Percentiles rank a stretch among this genome's conserved stretches.
Evolutionary conservation across 140 eudicot species (phyloP).

Genomic region (Flaveria floridana): DNA sequence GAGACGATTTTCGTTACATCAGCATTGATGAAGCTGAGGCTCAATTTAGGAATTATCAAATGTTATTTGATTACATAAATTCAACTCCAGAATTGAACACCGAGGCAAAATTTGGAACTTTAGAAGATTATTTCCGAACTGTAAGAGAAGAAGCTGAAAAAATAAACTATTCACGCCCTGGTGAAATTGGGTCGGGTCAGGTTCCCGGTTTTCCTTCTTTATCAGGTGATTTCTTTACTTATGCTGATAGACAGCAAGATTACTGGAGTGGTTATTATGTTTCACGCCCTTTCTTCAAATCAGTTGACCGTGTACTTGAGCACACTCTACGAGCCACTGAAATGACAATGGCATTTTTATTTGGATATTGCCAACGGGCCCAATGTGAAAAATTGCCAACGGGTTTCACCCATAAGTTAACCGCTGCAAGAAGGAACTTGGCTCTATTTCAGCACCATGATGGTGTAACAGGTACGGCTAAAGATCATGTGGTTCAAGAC

Average conservation of each 20-base stretch:
- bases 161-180: conserved; percentile 69
- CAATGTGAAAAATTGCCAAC: conserved; percentile 87
- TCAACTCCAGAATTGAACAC: conserved; percentile 71
- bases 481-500: conserved; percentile 92
- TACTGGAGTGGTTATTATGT: conserved; percentile 98
- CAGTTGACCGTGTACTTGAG: conserved; percentile 95
- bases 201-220: conserved; percentile 84
- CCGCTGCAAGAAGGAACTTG: conserved; percentile 84
- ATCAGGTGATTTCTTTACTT: conserved; percentile 91
- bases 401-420: conserved; percentile 69
- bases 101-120: conserved; percentile 84
- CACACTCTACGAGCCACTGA: conserved; percentile 88
- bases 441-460: conserved; percentile 99
- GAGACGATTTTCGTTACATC: conserved; percentile 91
- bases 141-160: conserved; percentile 71
- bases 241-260: conserved; percentile 90
- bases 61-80: conserved; percentile 84
- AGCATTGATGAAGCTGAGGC: conserved; percentile 97
- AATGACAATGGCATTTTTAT: conserved; percentile 68
- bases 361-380: conserved; percentile 80
- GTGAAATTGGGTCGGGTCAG: conserved; percentile 83
- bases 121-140: conserved; percentile 85
- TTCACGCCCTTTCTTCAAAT: conserved; percentile 92
- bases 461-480: conserved; percentile 96
- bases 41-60: conserved; percentile 84